Evolutionary conservation across 345 rosid genomes (phyloP).

Genomic region (Brassica cretica): DNA sequence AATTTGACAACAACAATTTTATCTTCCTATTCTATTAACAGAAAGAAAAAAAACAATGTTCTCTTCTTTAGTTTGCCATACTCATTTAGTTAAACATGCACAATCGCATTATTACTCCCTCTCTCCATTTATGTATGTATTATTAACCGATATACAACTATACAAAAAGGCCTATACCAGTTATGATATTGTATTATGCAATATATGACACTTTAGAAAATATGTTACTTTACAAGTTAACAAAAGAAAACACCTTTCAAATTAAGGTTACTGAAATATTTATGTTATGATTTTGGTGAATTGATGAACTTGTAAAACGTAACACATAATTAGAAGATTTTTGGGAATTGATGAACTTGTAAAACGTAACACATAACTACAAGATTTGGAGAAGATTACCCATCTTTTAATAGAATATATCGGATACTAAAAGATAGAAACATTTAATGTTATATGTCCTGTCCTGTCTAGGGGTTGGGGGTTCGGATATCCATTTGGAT

Average conservation of each 20-base stretch:
- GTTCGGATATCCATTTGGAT: too few relatives aligned
- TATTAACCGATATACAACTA: not conserved
- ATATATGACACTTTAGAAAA: not conserved
- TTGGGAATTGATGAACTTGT: not conserved
- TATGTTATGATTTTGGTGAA: not conserved
- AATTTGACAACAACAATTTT: not conserved
- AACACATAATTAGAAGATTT: not conserved
- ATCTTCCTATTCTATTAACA: not conserved
- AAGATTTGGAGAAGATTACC: not conserved
- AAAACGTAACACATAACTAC: not conserved
- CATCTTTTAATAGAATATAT: not conserved
- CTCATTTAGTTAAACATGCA: not conserved
- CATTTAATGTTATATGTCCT: not conserved
- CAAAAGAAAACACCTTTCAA: not conserved
- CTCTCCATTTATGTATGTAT: not conserved
- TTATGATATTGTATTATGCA: not conserved
- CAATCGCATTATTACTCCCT: not conserved
- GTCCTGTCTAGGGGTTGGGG: not conserved
- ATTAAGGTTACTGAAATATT: not conserved
- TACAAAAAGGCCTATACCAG: not conserved
- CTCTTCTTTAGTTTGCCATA: not conserved
- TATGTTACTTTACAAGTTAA: not conserved
- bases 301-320: not conserved
- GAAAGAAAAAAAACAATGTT: not conserved
- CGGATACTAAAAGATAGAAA: not conserved